These are phyloP conservation scores for Sporothrix mexicana DNA, from an alignment of 2,329 filamentous ascomycete genomes.

Conservation along the genomic window DNA sequence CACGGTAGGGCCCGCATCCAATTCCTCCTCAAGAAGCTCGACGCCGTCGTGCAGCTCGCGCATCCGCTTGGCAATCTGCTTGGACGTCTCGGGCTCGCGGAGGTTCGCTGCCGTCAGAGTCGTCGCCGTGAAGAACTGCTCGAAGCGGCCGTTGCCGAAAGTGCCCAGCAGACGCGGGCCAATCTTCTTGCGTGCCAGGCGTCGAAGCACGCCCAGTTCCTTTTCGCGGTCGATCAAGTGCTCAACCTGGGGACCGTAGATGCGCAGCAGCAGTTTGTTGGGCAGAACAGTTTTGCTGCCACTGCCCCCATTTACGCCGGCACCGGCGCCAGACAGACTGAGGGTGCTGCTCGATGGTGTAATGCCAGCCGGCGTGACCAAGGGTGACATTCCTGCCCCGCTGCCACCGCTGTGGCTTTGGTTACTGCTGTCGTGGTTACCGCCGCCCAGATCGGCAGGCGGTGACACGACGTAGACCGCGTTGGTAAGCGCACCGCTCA, in stretches of 20 bases:
- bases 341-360: conserved; percentile 40
- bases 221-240: conserved; percentile 93
- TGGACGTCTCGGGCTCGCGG: conserved; percentile 80
- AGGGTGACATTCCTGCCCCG: conserved; percentile 9
- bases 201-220: conserved; percentile 83
- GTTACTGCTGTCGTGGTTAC: neutral
- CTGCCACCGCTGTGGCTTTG: conserved; percentile 11
- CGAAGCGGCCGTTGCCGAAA: conserved; percentile 93
- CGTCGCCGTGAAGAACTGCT: conserved; percentile 87
- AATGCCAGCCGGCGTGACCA: neutral
- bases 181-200: conserved; percentile 89
- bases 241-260: conserved; percentile 94
- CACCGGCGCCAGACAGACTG: conserved; percentile 20
- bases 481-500: conserved; percentile 94
- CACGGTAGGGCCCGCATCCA: conserved; percentile 77
- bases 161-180: conserved; percentile 89
- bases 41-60: conserved; percentile 93
- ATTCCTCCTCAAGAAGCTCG: conserved; percentile 79
- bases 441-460: conserved; percentile 62
- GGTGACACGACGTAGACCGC: conserved; percentile 94
- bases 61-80: conserved; percentile 97
- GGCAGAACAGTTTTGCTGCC: conserved; percentile 44
- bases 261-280: conserved; percentile 79
- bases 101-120: conserved; percentile 79
- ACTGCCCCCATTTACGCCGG: neutral